Evolutionary conservation across 352 stramenopile species (phyloP), one percentile per base, ranked within the genome.

Genomic region (Phytophthora aleatoria): DNA sequence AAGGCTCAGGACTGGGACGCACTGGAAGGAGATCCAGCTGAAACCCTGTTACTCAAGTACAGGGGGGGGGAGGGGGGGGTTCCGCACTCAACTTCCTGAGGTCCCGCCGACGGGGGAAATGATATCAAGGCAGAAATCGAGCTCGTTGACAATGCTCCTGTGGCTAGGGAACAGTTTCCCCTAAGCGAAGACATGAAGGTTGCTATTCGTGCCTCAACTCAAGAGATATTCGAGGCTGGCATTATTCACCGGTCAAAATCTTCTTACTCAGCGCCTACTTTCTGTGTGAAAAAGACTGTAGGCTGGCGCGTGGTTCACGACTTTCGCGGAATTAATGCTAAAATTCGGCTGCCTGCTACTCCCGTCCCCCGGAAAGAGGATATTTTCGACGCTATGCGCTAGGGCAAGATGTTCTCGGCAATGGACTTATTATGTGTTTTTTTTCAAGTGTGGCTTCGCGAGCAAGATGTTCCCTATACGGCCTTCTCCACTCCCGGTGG

Each of bases 281-380:
- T 51, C 4, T 57, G 57, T 13, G 57, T 55, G 0, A 62, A 55
- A 9, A 61, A 61, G 26, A 20, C 54, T 1, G 42, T 54, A 1
- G 42, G 31, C 3, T 50, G 35, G 56, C n/a, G 56, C 0, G 43
- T 57, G 0, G 36, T 57, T 12, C 45, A 51, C 7, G 38, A 64
- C 27, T 64, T 57, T 36, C 13, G 45, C 2, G 26, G 35, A n/a
- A 64, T 64, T 6, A 64, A 64, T 4, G 9, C 26, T 3, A 50
- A 56, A 1, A 43, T 64, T 9, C 27, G 27, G 1, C 0, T 57
- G 0, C 35, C 24, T 7, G 45, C 56, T 1, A 56, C 36, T 4
- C 36, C 38, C 35, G 12, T 63, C 1, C 47, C 56, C 0, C 35
- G 27, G 1, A 51, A 64, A 16, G n/a, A 51, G 45, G 45, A 50